phyloP scores from a whole-genome alignment of 371 early-diverging fungal genomes.

The Mucor lusitanicus region DNA sequence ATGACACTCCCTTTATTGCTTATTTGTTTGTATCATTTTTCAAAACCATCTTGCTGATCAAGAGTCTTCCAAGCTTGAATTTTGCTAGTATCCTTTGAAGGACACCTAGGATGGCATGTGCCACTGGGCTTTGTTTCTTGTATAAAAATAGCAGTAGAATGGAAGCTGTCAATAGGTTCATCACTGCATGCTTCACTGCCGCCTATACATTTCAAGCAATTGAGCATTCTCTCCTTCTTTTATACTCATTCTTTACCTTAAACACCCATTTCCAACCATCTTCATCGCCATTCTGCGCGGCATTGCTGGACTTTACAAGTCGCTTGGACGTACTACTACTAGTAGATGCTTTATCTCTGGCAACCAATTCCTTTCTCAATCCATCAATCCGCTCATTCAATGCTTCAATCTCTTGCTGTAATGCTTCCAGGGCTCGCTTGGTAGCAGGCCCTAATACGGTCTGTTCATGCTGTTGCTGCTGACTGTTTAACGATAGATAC shows the following conservation, averaged over 20 bases:
- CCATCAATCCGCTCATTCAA: constrained; percentile 51
- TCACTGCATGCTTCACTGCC: constrained; percentile 36
- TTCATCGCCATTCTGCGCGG: constrained; percentile 4
- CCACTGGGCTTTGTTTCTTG: constrained; percentile 36
- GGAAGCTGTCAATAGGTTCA: constrained; percentile 31
- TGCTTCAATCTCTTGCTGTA: constrained; percentile 45
- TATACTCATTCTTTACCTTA: constrained; percentile 26
- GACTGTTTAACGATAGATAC: neutral
- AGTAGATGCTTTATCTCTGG: constrained; percentile 15
- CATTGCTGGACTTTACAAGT: neutral
- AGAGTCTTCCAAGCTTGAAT: constrained; percentile 18
- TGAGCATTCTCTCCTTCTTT: neutral
- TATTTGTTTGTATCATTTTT: constrained; percentile 6
- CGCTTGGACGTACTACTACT: neutral
- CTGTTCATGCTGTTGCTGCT: constrained; percentile 2
- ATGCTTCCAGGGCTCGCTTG: constrained; percentile 41
- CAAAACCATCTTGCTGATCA: neutral
- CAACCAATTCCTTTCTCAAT: constrained; percentile 37
- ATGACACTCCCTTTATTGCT: constrained; percentile 6
- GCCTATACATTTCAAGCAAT: constrained; percentile 20
- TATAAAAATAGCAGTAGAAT: constrained; percentile 33
- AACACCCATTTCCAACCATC: constrained; percentile 48
- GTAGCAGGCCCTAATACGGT: constrained; percentile 41
- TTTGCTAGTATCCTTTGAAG: constrained; percentile 19
- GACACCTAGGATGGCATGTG: constrained; percentile 25